phyloP scores from a whole-genome alignment of 306 rosid species.

The Crotalaria pallida region DNA sequence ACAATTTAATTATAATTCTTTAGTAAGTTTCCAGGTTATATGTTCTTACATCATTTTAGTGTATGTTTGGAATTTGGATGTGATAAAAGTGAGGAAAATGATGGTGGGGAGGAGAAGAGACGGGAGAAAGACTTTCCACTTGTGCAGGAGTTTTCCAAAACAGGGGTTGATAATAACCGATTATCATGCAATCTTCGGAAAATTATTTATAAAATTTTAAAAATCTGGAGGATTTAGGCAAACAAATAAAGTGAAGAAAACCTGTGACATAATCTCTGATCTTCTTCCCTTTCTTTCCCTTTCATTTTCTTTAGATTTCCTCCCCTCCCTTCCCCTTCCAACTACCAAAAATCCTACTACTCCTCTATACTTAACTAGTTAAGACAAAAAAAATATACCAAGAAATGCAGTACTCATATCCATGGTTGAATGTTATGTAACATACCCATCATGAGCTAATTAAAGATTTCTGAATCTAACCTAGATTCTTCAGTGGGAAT shows the following conservation, averaged over 20 bases:
- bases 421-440: not conserved
- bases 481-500: constrained; percentile 68
- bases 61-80: too few relatives aligned
- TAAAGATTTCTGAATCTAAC: constrained; percentile 20
- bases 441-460: not conserved
- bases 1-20: too few relatives aligned
- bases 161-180: not conserved
- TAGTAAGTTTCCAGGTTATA: too few relatives aligned
- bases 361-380: too few relatives aligned
- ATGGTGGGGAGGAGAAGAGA: too few relatives aligned
- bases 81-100: too few relatives aligned
- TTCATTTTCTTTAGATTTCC: not conserved
- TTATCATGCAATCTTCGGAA: not conserved
- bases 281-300: not conserved
- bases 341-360: not conserved
- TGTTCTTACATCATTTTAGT: too few relatives aligned
- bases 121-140: not conserved
- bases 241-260: not conserved
- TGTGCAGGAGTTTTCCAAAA: too few relatives aligned
- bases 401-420: not conserved
- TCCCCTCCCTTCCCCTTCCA: not conserved
- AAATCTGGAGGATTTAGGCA: not conserved
- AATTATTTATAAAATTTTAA: not conserved
- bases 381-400: too few relatives aligned
- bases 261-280: not conserved